Evolutionary conservation across 495 filamentous ascomycete genomes (phyloP).

Genomic region (Durotheca rogersii): DNA sequence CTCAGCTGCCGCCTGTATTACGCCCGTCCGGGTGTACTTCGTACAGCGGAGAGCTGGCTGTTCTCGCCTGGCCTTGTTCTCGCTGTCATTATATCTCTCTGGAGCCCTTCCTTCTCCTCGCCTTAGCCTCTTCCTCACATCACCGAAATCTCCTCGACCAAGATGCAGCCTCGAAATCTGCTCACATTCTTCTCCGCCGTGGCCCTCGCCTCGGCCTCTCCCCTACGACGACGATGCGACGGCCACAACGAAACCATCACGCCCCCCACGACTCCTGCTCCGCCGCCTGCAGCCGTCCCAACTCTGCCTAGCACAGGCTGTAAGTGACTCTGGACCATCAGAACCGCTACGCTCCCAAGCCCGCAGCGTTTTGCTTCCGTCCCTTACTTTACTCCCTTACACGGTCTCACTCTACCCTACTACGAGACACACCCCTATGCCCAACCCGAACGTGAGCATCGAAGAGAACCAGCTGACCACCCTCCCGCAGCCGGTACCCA

Average conservation of each 20-base stretch:
- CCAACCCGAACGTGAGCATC: not conserved
- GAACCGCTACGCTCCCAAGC: too few species aligned
- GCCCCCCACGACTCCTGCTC: conserved; percentile 7
- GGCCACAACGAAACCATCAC: conserved; percentile 16
- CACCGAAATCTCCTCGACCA: too few species aligned
- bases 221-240: conserved; percentile 30
- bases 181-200: conserved; percentile 32
- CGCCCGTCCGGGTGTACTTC: conserved; percentile 18
- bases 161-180: conserved; percentile 28
- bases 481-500: conserved; percentile 25
- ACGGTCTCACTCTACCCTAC: not conserved
- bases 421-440: too few species aligned
- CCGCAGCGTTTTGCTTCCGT: too few species aligned
- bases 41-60: too few species aligned
- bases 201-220: conserved; percentile 38
- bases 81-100: conserved; percentile 25
- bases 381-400: not conserved
- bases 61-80: conserved; percentile 3
- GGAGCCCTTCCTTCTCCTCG: conserved; percentile 9
- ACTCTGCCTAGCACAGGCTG: conserved; percentile 31
- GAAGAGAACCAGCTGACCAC: conserved; percentile 13
- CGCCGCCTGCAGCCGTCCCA: conserved; percentile 13
- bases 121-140: too few species aligned
- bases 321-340: conserved; percentile 22
- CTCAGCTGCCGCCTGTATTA: conserved; percentile 33